Percentiles rank a stretch among this genome's conserved stretches.
These are phyloP conservation scores for Ceratocystis eucalypticola DNA, from an alignment of 2,329 filamentous ascomycete genomes.

Conservation along the genomic window DNA sequence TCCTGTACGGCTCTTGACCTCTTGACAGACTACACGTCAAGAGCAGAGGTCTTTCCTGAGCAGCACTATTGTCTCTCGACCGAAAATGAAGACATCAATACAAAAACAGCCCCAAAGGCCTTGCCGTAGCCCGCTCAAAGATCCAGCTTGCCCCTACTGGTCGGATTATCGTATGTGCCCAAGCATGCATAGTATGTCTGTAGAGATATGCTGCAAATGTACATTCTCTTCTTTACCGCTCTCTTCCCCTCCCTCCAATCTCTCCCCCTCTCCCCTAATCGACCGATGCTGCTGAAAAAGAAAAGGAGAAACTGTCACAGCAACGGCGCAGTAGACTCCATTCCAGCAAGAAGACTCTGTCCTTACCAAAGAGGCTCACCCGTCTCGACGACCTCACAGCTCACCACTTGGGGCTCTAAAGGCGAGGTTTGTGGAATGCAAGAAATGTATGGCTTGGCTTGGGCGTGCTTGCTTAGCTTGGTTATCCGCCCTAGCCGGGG, in stretches of 20 bases:
- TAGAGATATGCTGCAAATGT: no score
- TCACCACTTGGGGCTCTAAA: no score
- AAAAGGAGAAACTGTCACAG: background rate
- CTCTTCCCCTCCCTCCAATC: background rate
- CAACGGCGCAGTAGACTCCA: conserved; percentile 4
- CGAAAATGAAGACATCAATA: background rate
- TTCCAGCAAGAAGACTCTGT: background rate
- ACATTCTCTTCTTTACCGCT: background rate
- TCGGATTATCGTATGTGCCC: no score
- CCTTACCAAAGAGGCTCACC: no score
- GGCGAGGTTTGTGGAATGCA: background rate
- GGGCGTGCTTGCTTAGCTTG: no score
- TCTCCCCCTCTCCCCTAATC: background rate
- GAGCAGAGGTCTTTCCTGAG: background rate
- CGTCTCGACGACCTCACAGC: no score
- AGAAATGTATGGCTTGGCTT: background rate
- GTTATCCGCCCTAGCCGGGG: background rate
- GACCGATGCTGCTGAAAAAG: background rate
- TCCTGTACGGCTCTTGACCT: no score
- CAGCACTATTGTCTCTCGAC: background rate
- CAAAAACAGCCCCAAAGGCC: background rate
- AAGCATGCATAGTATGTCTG: no score
- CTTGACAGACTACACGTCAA: no score
- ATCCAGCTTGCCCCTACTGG: no score
- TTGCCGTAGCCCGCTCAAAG: background rate